Percentiles rank a stretch among this genome's conserved stretches.
phyloP scores from a whole-genome alignment of 257 asterid genomes.

The Solanum clarkiae region DNA sequence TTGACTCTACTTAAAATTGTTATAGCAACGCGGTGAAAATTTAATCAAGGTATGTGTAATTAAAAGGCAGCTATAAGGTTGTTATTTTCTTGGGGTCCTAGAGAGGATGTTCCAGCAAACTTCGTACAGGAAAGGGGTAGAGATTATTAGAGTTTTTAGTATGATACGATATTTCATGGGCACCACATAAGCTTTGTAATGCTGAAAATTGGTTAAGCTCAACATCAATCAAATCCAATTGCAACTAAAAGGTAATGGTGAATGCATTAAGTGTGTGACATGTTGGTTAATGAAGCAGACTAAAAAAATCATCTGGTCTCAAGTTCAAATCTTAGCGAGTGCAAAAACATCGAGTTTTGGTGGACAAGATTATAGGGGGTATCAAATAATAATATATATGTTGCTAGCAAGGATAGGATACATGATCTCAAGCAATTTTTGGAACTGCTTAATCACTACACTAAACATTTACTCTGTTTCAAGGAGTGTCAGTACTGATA shows the following conservation, averaged over 20 bases:
- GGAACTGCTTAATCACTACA: too few species aligned
- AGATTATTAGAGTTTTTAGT: constrained; percentile 7
- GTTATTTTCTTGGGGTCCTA: constrained; percentile 4
- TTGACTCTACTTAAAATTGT: not conserved
- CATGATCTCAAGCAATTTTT: too few species aligned
- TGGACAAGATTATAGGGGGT: too few species aligned
- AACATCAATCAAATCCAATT: constrained; percentile 3
- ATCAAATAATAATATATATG: too few species aligned
- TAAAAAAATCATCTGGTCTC: not conserved
- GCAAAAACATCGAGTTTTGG: not conserved
- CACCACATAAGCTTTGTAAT: constrained; percentile 13
- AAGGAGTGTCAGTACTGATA: too few species aligned
- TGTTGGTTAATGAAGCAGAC: not conserved
- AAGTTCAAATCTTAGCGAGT: not conserved
- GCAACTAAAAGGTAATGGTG: not conserved
- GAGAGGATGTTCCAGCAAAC: constrained; percentile 1
- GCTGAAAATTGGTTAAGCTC: constrained; percentile 8
- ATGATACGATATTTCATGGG: constrained; percentile 12
- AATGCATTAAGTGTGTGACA: not conserved
- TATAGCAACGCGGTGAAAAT: not conserved
- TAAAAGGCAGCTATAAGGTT: not conserved
- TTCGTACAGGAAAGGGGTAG: constrained; percentile 1
- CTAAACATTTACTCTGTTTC: too few species aligned
- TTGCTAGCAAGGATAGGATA: too few species aligned
- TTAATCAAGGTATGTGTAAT: not conserved